Base-by-base conservation (phyloP, 1,139 yeast genomes). In the Williopsis jadinii region DNA sequence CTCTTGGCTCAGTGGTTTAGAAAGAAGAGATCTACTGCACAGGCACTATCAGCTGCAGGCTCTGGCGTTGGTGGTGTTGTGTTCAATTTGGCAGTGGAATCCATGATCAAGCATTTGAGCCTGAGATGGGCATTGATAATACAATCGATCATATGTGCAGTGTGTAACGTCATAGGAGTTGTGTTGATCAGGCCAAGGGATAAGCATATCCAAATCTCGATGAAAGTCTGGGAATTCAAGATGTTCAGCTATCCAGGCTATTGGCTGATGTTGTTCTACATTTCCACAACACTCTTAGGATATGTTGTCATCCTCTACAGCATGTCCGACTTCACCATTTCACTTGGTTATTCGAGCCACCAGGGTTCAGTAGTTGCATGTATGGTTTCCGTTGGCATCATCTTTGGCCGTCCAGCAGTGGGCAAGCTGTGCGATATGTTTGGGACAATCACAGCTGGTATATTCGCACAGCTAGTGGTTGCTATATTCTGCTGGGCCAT, bases 111-210 rank as follows among this genome's bases (percentile, higher is more conserved):
- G 28, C 54, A 54, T 10, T 67, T 75, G 9, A 77, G 80, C 3
- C 68, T 77, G 48, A 80, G 64, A 43, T 81, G 88, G 87, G 82
- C 86, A 0, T 62, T 80, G 44, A 63, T 87, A 43, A 70, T 75
- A 64, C 68, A 72, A 37, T 81, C 76, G 3, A 58, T 71, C 14
- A 66, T 70, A 37, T 60, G 66, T 38, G 61, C 66, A 1, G 52
- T 51, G 11, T 57, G 68, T 41, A 56, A 65, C 27, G 28, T 53
- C 3, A 29, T 61, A 11, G 62, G 68, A 12, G 53, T 67, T 12
- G 34, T 69, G 11, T 55, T 80, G 32, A 58, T 78, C 42, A 64
- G 66, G 46, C 73, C 49, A 13, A 47, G 52, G 34, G 45, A 46
- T 29, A 27, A 32, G n/a, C 38, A 41, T 12, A 38, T 46, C 3